Conservation (phyloP, 148 eudicot species). For the Camellia sinensis region DNA sequence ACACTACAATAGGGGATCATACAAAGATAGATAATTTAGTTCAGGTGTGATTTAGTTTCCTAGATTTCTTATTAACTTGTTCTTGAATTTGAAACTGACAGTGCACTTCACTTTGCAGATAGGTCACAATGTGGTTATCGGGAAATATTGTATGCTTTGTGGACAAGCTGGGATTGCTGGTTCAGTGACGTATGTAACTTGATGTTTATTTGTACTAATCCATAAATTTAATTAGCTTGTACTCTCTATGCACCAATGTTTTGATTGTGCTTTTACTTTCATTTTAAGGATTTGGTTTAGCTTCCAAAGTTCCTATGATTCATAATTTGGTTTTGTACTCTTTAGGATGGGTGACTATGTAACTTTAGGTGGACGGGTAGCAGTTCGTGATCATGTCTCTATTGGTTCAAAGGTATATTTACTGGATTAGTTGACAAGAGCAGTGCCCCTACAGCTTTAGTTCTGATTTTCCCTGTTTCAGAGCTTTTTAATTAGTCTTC, state of each 20-base stretch:
- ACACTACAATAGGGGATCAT: slow-evolving; percentile 70
- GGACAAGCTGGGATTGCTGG: slow-evolving; percentile 98
- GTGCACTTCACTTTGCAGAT: slow-evolving; percentile 48
- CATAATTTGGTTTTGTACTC: slow-evolving; percentile 6
- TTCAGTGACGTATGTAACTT: slow-evolving; percentile 67
- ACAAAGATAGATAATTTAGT: slow-evolving; percentile 92
- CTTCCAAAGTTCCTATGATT: not conserved
- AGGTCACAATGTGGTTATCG: slow-evolving; percentile 83
- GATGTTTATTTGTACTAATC: not conserved
- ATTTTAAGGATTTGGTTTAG: not conserved
- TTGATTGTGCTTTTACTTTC: not conserved
- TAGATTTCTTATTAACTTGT: not conserved
- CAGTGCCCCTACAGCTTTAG: not conserved
- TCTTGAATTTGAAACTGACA: not conserved
- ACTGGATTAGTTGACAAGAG: not conserved
- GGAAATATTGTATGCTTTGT: slow-evolving; percentile 70
- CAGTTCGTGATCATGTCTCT: slow-evolving; percentile 78
- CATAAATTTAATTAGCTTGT: not conserved
- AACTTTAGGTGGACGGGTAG: slow-evolving; percentile 84
- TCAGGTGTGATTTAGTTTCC: slow-evolving; percentile 51
- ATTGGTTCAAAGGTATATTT: slow-evolving; percentile 67
- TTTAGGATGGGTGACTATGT: slow-evolving; percentile 76
- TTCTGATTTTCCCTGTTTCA: not conserved
- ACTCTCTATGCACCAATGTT: not conserved
- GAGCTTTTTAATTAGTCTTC: not conserved